These are phyloP conservation scores for Colletotrichum sansevieriae DNA, from an alignment of 2,329 filamentous ascomycete species.

Conservation along the genomic window DNA sequence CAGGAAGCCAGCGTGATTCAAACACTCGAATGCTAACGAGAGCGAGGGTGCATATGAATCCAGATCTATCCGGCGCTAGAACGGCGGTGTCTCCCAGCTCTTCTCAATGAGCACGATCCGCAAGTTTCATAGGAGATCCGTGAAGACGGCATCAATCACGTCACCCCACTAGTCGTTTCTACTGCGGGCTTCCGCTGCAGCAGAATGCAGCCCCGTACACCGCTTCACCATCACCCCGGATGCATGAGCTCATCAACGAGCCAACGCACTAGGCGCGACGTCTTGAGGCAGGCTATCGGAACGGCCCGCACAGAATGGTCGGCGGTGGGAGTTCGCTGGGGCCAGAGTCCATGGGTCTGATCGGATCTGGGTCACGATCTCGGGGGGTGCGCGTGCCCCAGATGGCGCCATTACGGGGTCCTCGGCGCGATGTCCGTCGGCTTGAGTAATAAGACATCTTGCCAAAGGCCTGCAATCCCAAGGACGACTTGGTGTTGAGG, in stretches of 20 bases:
- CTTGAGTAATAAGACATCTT: background rate
- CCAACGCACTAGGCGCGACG: background rate
- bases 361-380: slow-evolving; percentile 32
- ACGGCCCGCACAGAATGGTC: slow-evolving; percentile 27
- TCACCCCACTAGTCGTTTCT: background rate
- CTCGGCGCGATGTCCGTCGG: slow-evolving; percentile 14
- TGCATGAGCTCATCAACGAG: background rate
- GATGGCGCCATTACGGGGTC: slow-evolving; percentile 36
- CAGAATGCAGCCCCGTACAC: too few species aligned
- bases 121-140: too few species aligned
- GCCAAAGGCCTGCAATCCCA: background rate
- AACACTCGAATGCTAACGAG: too few species aligned
- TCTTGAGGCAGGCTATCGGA: background rate
- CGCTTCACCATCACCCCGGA: too few species aligned
- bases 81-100: too few species aligned
- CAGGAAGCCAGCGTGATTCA: too few species aligned
- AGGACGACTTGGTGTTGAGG: background rate
- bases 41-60: too few species aligned
- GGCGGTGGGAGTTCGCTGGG: background rate
- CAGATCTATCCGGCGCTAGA: too few species aligned
- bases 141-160: background rate
- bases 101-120: too few species aligned
- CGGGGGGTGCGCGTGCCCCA: slow-evolving; percentile 18
- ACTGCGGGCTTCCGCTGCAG: too few species aligned
- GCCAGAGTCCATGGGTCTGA: slow-evolving; percentile 11